Evolutionary conservation across 768 basidiomycete species (phyloP).

Genomic region (Pleurotus sapidus): DNA sequence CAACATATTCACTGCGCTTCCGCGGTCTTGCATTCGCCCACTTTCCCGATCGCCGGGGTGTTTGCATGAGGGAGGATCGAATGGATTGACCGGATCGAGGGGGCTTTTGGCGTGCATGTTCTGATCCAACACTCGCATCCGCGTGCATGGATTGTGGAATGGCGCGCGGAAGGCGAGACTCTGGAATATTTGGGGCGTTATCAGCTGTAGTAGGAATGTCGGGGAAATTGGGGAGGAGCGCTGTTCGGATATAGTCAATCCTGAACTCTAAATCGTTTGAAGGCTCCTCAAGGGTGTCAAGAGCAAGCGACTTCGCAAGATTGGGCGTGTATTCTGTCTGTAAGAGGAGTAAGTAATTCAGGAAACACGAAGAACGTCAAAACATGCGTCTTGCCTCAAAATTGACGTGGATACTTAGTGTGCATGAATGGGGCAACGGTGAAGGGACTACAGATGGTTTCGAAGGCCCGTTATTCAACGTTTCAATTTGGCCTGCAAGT

Average conservation of each 20-base stretch:
- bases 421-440: not conserved
- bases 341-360: not conserved
- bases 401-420: slow-evolving; percentile 1
- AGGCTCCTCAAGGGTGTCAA: slow-evolving; percentile 9
- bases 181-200: too few relatives aligned
- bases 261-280: slow-evolving; percentile 15
- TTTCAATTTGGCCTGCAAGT: slow-evolving; percentile 8
- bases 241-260: slow-evolving; percentile 25
- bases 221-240: slow-evolving; percentile 25
- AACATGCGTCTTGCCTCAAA: slow-evolving; percentile 16
- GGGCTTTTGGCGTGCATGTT: not conserved
- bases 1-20: not conserved
- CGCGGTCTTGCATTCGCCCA: not conserved
- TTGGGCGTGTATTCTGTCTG: slow-evolving; percentile 18
- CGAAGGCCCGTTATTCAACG: not conserved
- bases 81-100: not conserved
- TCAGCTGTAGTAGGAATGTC: slow-evolving; percentile 10
- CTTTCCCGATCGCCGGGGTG: not conserved
- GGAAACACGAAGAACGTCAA: not conserved
- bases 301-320: slow-evolving; percentile 17
- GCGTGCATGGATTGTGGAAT: too few relatives aligned
- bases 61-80: not conserved
- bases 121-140: too few relatives aligned
- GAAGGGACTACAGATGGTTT: not conserved
- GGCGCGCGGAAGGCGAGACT: too few relatives aligned